phyloP scores from a whole-genome alignment of 768 basidiomycete species.

The Hydnum rufescens region DNA sequence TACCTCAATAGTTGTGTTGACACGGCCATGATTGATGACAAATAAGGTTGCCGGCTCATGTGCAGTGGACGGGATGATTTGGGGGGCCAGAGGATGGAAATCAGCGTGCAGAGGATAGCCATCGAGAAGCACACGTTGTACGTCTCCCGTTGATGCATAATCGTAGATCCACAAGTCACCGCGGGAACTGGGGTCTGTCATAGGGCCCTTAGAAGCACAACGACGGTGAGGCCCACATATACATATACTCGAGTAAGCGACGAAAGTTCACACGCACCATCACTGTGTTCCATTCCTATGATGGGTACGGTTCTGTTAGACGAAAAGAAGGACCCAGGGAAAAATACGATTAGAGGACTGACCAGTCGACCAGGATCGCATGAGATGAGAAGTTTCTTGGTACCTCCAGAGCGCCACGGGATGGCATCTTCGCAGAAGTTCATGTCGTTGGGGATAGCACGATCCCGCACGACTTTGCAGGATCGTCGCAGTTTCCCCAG shows the following conservation, averaged over 20 bases:
- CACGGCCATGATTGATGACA: constrained; percentile 47
- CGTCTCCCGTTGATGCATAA: constrained; percentile 6
- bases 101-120: constrained; percentile 37
- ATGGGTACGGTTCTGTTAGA: not conserved
- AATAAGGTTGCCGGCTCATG: constrained; percentile 33
- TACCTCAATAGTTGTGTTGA: constrained; percentile 44
- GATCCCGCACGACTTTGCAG: not conserved
- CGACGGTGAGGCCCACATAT: not conserved
- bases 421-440: constrained; percentile 43
- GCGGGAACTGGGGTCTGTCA: constrained; percentile 34
- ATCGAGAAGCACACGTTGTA: constrained; percentile 21
- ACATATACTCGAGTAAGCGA: not conserved
- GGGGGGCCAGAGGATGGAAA: constrained; percentile 56
- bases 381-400: constrained; percentile 20
- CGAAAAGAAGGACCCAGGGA: not conserved
- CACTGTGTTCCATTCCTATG: constrained; percentile 49
- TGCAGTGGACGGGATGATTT: constrained; percentile 21
- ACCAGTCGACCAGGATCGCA: constrained; percentile 30
- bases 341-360: too few relatives aligned
- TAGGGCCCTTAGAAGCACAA: constrained; percentile 37
- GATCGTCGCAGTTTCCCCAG: not conserved
- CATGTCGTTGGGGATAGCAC: not conserved
- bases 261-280: constrained; percentile 11
- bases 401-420: constrained; percentile 33
- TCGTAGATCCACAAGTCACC: constrained; percentile 42